Percentiles rank a stretch among this genome's conserved stretches.
Evolutionary conservation across 2,329 filamentous ascomycete genomes (phyloP).

Genomic region (Colletotrichum sp.): DNA sequence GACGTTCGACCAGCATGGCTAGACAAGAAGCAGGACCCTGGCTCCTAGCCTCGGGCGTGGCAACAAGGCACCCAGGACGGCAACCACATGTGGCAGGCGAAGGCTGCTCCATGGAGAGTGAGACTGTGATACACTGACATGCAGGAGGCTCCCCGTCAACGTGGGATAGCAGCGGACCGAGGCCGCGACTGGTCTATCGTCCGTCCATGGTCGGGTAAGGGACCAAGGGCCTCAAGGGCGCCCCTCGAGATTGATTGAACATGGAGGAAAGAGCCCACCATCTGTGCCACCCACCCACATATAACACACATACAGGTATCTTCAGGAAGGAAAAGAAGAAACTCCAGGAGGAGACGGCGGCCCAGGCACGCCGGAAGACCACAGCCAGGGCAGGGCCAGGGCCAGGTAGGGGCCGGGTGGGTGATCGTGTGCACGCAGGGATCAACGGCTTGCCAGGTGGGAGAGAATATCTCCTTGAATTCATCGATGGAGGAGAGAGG

Average conservation of each 20-base stretch:
- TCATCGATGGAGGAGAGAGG: neutral
- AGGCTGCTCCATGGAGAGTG: neutral
- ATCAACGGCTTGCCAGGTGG: neutral
- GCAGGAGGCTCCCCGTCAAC: slow-evolving; percentile 8
- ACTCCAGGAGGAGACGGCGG: neutral
- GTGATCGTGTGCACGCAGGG: slow-evolving; percentile 1
- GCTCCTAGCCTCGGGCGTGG: neutral
- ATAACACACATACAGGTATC: neutral
- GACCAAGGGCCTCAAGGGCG: neutral
- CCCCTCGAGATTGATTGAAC: neutral
- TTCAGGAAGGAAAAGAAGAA: neutral
- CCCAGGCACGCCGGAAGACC: neutral
- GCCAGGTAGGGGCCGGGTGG: neutral
- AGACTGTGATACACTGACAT: slow-evolving; percentile 16
- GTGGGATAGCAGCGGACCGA: slow-evolving; percentile 9
- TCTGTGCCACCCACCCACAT: neutral
- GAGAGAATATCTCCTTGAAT: neutral
- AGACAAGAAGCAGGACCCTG: neutral
- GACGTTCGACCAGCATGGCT: neutral
- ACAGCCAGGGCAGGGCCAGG: neutral
- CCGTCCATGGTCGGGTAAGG: slow-evolving; percentile 3
- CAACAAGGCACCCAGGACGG: neutral
- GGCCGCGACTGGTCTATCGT: neutral
- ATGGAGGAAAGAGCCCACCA: neutral
- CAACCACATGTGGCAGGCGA: neutral